Evolutionary conservation across 1,284 basidiomycete genomes (phyloP).

Genomic region (Ganoderma resinaceum): DNA sequence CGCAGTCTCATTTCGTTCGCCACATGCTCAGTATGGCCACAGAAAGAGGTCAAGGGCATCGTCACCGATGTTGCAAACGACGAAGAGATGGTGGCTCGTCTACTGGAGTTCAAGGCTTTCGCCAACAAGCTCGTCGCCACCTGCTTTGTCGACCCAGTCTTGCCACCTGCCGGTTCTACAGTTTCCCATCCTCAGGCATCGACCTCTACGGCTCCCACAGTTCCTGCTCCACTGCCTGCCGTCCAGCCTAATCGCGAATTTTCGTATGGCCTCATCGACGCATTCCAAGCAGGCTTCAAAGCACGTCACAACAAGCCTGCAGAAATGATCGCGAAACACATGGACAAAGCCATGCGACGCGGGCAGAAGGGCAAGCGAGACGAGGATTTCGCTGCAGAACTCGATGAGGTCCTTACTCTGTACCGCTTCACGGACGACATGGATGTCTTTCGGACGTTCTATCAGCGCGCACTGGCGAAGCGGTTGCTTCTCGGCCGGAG

Average conservation of each 20-base stretch:
- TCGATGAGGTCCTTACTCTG: conserved; percentile 83
- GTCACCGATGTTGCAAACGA: conserved; percentile 65
- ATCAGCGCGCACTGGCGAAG: conserved; percentile 90
- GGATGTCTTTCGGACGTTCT: conserved; percentile 95
- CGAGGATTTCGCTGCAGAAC: conserved; percentile 68
- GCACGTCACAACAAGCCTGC: conserved; percentile 88
- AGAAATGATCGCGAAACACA: conserved; percentile 92
- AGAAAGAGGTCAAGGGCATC: conserved; percentile 63
- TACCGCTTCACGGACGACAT: conserved; percentile 93
- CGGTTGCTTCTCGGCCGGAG: conserved; percentile 87
- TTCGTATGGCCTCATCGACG: conserved; percentile 69
- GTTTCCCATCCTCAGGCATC: conserved; percentile 31
- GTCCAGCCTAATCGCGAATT: conserved; percentile 58
- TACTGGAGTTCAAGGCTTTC: conserved; percentile 76
- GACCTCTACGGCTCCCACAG: conserved; percentile 23
- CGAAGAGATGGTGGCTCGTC: conserved; percentile 81
- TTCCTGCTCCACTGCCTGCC: conserved; percentile 28
- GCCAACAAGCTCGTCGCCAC: conserved; percentile 58
- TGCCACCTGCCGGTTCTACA: conserved; percentile 7
- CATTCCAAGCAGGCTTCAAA: conserved; percentile 86
- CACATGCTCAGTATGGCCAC: background rate
- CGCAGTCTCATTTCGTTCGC: background rate
- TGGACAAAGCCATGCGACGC: conserved; percentile 87
- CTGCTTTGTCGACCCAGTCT: conserved; percentile 50
- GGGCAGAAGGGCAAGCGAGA: conserved; percentile 83